Evolutionary conservation across 176 grass and related monocot species (phyloP).

Genomic region (Triticum urartu): DNA sequence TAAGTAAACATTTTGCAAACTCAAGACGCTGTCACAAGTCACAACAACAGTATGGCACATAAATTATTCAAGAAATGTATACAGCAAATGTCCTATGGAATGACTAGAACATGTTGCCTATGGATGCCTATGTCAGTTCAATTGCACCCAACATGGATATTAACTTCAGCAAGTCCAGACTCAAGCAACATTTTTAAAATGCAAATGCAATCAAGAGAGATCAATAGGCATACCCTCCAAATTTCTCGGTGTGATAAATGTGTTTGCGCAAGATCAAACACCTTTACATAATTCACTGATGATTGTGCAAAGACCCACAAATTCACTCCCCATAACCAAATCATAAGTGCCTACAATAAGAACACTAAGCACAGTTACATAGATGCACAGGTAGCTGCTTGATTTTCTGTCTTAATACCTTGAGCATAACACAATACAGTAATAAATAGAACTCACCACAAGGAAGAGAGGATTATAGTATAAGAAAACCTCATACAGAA

Average conservation of each 20-base stretch:
- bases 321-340: constrained; percentile 99
- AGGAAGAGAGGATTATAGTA: constrained; percentile 98
- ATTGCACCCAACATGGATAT: background rate
- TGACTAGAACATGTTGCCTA: background rate
- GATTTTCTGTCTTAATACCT: background rate
- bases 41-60: background rate
- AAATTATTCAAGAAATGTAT: background rate
- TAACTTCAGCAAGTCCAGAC: constrained; percentile 1
- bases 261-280: constrained; percentile 91
- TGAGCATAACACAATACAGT: background rate
- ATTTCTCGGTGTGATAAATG: constrained; percentile 87
- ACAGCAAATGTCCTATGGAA: background rate
- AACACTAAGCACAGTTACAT: constrained; percentile 24
- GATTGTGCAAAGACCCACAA: constrained; percentile 95
- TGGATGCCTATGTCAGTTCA: background rate
- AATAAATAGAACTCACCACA: constrained; percentile 55
- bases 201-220: background rate
- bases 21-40: background rate
- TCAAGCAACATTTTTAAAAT: background rate
- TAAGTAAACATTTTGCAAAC: background rate
- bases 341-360: constrained; percentile 76
- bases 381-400: background rate
- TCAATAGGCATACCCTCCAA: constrained; percentile 75
- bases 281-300: constrained; percentile 76
- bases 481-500: constrained; percentile 95